phyloP scores from a whole-genome alignment of 2,329 filamentous ascomycete species.

The Alternaria brassicicola region DNA sequence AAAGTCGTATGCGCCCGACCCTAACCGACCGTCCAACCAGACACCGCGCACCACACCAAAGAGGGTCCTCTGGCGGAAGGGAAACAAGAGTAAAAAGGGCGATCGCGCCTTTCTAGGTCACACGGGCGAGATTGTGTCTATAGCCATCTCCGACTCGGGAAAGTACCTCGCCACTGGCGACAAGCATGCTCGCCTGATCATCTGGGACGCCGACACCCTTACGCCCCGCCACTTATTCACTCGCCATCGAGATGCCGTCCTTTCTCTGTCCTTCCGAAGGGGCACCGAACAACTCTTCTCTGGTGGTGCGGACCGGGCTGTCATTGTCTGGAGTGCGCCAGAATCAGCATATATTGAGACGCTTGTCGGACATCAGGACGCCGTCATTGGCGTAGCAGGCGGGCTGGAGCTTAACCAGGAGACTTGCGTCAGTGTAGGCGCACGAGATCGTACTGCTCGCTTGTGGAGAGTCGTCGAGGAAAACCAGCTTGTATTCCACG shows the following conservation, averaged over 20 bases:
- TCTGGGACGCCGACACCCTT: conserved; percentile 83
- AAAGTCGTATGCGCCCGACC: conserved; percentile 31
- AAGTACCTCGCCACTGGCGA: conserved; percentile 92
- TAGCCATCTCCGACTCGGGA: conserved; percentile 87
- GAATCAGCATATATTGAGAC: conserved; percentile 95
- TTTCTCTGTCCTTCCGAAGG: conserved; percentile 81
- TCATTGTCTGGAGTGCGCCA: conserved; percentile 94
- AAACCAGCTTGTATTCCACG: conserved; percentile 92
- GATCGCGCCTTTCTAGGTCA: conserved; percentile 73
- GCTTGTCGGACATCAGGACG: conserved; percentile 93
- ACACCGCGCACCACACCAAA: conserved; percentile 68
- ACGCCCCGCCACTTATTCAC: conserved; percentile 81
- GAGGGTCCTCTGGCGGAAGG: conserved; percentile 67
- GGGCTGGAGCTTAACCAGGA: conserved; percentile 71
- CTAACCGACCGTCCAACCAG: conserved; percentile 39
- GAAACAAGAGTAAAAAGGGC: conserved; percentile 62
- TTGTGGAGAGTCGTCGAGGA: conserved; percentile 97
- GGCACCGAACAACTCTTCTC: conserved; percentile 92
- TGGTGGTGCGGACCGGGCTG: conserved; percentile 85
- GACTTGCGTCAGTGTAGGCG: conserved; percentile 87
- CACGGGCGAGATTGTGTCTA: conserved; percentile 76
- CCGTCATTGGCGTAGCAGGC: conserved; percentile 77
- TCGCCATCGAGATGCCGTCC: conserved; percentile 90
- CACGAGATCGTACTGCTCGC: conserved; percentile 86
- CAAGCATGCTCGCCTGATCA: conserved; percentile 79